Percentiles rank a stretch among this genome's conserved stretches.
These are phyloP conservation scores for Plasmodium knowlesi DNA, from an alignment of 169 alveolate species.

Conservation along the genomic window DNA sequence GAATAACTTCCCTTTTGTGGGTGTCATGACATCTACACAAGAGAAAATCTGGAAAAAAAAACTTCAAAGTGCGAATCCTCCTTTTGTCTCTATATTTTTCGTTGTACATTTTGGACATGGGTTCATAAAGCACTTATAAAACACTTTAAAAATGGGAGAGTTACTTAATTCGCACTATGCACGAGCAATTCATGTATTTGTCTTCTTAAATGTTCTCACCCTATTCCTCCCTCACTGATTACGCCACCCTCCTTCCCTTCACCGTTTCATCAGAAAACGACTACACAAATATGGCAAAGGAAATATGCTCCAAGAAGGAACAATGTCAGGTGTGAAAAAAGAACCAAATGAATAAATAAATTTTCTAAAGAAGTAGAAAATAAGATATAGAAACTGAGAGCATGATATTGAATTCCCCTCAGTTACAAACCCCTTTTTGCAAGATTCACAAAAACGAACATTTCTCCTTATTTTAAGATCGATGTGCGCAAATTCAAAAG, in stretches of 20 bases:
- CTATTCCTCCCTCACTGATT: not conserved
- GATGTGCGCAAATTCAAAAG: conserved; percentile 62
- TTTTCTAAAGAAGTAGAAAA: not conserved
- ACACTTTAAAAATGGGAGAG: not conserved
- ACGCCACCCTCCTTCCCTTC: not conserved
- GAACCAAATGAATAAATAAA: not conserved
- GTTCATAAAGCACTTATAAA: not conserved
- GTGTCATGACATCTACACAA: not conserved
- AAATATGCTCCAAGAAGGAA: conserved; percentile 65
- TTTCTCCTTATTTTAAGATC: conserved; percentile 29
- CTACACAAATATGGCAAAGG: conserved; percentile 59
- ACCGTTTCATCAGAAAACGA: conserved; percentile 35
- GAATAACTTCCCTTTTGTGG: not conserved
- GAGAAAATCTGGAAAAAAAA: not conserved
- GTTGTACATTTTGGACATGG: not conserved
- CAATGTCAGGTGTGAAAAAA: conserved; percentile 27
- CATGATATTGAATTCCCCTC: not conserved
- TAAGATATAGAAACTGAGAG: not conserved
- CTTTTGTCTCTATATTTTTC: not conserved
- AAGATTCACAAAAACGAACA: not conserved
- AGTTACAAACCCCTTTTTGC: not conserved
- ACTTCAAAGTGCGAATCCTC: not conserved
- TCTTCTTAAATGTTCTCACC: not conserved
- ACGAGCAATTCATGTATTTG: not conserved
- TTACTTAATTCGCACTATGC: not conserved